Base-by-base conservation (phyloP, 1,284 basidiomycete genomes). In the Fomes fomentarius region DNA sequence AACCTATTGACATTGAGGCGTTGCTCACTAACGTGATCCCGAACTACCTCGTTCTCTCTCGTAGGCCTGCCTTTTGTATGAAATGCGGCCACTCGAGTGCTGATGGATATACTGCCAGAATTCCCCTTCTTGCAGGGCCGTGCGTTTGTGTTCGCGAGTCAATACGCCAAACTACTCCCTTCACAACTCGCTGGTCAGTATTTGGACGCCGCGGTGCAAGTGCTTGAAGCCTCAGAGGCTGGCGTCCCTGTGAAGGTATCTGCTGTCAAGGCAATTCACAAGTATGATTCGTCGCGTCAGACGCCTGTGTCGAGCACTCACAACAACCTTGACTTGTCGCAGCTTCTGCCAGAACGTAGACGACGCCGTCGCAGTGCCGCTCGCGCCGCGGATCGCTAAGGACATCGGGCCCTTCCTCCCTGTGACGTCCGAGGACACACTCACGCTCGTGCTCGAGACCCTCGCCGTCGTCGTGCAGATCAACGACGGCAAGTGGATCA, bases 81-180 rank as follows among this genome's bases (percentile, higher is more conserved):
- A n/a, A n/a, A n/a, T n/a, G n/a, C n/a, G n/a, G n/a, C n/a, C n/a
- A n/a, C n/a, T n/a, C n/a, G n/a, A 5, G 31, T 33, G 31, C 31
- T 33, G 5, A 33, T 33, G 2, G 31, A 2, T 5, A n/a, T 33
- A 11, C 31, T 33, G 10, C 31, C 57, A 93, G 94, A 91, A 14
- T 82, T 80, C 48, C 91, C 94, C 0, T 98, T 98, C 80, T 73
- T 99, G 43, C 95, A 97, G 72, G 97, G 96, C 9, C 82, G 96
- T 52, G 91, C 88, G 2, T 97, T 98, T 59, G 93, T 98, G 35
- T 96, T 98, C 66, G 94, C 94, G 0, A 94, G 93, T 64, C 91
- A 96, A 68, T 98, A 87, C 65, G 83, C 93, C 0, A 84, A 85
- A 54, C 72, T 88, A 3, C 76, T 98, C 8, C 89, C 93, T 0